These are phyloP conservation scores for Aspergillus kassunensis DNA, from an alignment of 495 filamentous ascomycete genomes.

Conservation along the genomic window DNA sequence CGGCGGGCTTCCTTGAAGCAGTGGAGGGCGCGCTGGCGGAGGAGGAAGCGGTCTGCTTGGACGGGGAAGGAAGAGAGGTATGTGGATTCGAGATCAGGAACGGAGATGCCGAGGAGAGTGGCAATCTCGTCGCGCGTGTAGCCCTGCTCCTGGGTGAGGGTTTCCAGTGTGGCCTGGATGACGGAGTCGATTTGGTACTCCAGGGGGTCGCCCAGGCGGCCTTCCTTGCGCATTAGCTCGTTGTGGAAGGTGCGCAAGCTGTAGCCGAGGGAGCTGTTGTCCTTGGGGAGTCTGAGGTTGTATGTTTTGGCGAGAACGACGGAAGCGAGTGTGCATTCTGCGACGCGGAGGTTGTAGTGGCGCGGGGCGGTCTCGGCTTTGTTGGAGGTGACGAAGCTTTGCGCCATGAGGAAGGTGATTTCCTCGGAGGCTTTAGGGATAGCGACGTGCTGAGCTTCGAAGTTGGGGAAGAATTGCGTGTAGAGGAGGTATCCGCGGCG, in stretches of 20 bases:
- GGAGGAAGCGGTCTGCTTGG: constrained; percentile 80
- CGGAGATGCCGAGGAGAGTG: constrained; percentile 61
- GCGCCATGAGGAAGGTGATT: constrained; percentile 87
- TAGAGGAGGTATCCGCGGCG: constrained; percentile 79
- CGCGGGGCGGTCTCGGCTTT: constrained; percentile 91
- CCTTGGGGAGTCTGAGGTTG: constrained; percentile 63
- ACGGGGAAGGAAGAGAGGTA: constrained; percentile 86
- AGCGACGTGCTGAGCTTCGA: constrained; percentile 70
- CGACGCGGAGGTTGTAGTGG: constrained; percentile 94
- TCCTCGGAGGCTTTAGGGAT: constrained; percentile 81
- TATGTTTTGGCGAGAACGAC: constrained; percentile 63
- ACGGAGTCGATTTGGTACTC: constrained; percentile 67
- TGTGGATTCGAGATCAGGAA: constrained; percentile 63
- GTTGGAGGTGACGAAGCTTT: constrained; percentile 88
- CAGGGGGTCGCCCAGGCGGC: constrained; percentile 50
- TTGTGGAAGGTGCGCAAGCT: constrained; percentile 85
- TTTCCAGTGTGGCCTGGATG: constrained; percentile 57
- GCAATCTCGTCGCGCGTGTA: constrained; percentile 89
- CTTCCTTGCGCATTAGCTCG: constrained; percentile 64
- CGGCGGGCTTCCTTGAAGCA: constrained; percentile 87
- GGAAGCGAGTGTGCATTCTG: constrained; percentile 89
- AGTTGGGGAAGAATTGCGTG: constrained; percentile 82
- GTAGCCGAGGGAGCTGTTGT: constrained; percentile 78
- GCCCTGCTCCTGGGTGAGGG: constrained; percentile 68
- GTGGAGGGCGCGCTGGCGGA: constrained; percentile 81